phyloP scores from a whole-genome alignment of 2,329 filamentous ascomycete genomes.

The Paraphoma chrysanthemicola region DNA sequence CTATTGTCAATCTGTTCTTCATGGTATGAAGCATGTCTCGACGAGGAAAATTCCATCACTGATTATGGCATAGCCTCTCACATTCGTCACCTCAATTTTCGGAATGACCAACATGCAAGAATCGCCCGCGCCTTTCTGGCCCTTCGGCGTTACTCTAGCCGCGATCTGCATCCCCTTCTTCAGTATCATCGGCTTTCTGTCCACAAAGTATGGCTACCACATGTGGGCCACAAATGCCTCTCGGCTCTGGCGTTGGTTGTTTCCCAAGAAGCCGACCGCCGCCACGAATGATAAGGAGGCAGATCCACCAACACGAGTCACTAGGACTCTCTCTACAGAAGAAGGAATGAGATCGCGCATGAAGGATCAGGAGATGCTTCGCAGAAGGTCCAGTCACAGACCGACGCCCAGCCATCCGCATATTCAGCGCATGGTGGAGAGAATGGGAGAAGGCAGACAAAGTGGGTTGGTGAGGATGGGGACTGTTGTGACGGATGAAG shows the following conservation, averaged over 20 bases:
- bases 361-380: slow-evolving; percentile 8
- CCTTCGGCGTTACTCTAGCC: slow-evolving; percentile 51
- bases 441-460: slow-evolving; percentile 35
- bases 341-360: slow-evolving; percentile 36
- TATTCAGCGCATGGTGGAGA: slow-evolving; percentile 38
- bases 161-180: slow-evolving; percentile 56
- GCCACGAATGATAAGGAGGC: slow-evolving; percentile 14
- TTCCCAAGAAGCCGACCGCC: slow-evolving; percentile 16
- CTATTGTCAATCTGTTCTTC: slow-evolving; percentile 67
- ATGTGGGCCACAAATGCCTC: slow-evolving; percentile 45
- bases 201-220: slow-evolving; percentile 49
- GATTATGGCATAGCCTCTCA: slow-evolving; percentile 53
- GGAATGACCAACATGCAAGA: slow-evolving; percentile 58
- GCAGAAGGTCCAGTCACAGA: slow-evolving; percentile 13
- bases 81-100: slow-evolving; percentile 67
- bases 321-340: slow-evolving; percentile 34
- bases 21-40: slow-evolving; percentile 38
- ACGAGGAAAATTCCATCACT: background rate
- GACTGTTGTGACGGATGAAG: slow-evolving; percentile 14
- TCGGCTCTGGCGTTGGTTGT: slow-evolving; percentile 35
- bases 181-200: slow-evolving; percentile 54
- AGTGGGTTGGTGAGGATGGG: slow-evolving; percentile 34
- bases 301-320: slow-evolving; percentile 12
- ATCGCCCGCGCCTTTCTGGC: slow-evolving; percentile 42
- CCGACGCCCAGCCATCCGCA: slow-evolving; percentile 32